A percentile compares a stretch with the other conserved stretches of the same genome.
phyloP scores from a whole-genome alignment of 2,329 filamentous ascomycete species.

The Aciculosporium take region DNA sequence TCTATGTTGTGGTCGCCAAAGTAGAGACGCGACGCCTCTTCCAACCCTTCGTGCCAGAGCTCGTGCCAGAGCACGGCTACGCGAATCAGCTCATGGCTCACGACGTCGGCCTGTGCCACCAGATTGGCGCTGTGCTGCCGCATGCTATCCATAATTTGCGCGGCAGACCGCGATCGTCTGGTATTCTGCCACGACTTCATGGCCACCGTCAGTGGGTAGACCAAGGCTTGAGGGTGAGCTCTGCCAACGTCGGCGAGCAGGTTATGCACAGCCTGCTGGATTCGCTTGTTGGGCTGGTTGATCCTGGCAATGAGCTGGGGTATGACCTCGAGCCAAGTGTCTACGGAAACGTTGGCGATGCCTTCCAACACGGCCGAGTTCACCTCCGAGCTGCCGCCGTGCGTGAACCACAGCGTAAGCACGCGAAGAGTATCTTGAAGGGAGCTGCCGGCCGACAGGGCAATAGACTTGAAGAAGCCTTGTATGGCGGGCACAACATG shows the following conservation, averaged over 20 bases:
- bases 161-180: conserved; percentile 73
- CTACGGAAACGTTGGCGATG: conserved; percentile 80
- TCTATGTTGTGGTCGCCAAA: conserved; percentile 97
- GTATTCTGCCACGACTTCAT: conserved; percentile 85
- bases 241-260: conserved; percentile 85
- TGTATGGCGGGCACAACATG: conserved; percentile 90
- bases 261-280: conserved; percentile 83
- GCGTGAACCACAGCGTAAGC: conserved; percentile 89
- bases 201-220: conserved; percentile 92
- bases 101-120: conserved; percentile 87
- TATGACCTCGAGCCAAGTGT: conserved; percentile 97
- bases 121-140: conserved; percentile 82
- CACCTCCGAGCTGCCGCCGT: conserved; percentile 79
- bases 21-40: conserved; percentile 91
- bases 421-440: conserved; percentile 88
- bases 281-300: conserved; percentile 82
- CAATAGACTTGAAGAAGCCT: conserved; percentile 96
- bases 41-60: conserved; percentile 94
- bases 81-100: conserved; percentile 91
- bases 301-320: conserved; percentile 95
- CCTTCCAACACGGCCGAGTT: conserved; percentile 80
- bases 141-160: conserved; percentile 96
- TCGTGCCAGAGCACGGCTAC: conserved; percentile 98
- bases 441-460: conserved; percentile 79
- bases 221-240: conserved; percentile 86